phyloP scores from a whole-genome alignment of 768 basidiomycete species.

The Leucocoprinus birnbaumii region DNA sequence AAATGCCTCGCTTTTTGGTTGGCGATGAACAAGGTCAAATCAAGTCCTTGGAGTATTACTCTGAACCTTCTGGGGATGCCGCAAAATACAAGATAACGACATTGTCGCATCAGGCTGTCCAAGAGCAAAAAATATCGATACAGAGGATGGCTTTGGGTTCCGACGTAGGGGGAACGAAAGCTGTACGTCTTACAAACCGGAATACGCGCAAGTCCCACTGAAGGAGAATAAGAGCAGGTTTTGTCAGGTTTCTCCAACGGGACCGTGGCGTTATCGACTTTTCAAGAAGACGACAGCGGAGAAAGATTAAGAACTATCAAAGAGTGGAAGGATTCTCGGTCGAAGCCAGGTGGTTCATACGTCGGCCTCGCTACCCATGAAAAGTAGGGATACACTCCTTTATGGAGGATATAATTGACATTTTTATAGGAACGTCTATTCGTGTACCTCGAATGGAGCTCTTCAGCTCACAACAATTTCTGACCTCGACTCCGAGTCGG shows the following conservation, averaged over 20 bases:
- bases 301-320: conserved; percentile 34
- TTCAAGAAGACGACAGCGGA: conserved; percentile 32
- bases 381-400: conserved; percentile 36
- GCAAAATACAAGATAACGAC: conserved; percentile 31
- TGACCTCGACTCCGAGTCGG: conserved; percentile 7
- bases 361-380: conserved; percentile 55
- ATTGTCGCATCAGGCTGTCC: conserved; percentile 19
- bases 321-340: conserved; percentile 65
- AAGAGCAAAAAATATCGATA: conserved; percentile 23
- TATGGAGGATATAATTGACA: neutral
- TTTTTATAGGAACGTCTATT: conserved; percentile 17
- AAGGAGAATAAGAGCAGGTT: conserved; percentile 50
- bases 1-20: conserved; percentile 66
- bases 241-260: conserved; percentile 66
- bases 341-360: conserved; percentile 49
- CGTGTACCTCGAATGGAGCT: conserved; percentile 78
- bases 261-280: conserved; percentile 37
- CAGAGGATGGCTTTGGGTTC: conserved; percentile 28
- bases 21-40: conserved; percentile 81
- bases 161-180: conserved; percentile 23
- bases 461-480: conserved; percentile 44
- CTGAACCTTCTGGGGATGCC: conserved; percentile 24
- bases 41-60: conserved; percentile 51
- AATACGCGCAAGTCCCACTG: conserved; percentile 6
- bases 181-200: conserved; percentile 31